These are phyloP conservation scores for Tulasnella sp. DNA, from an alignment of 768 basidiomycete genomes.

Conservation along the genomic window DNA sequence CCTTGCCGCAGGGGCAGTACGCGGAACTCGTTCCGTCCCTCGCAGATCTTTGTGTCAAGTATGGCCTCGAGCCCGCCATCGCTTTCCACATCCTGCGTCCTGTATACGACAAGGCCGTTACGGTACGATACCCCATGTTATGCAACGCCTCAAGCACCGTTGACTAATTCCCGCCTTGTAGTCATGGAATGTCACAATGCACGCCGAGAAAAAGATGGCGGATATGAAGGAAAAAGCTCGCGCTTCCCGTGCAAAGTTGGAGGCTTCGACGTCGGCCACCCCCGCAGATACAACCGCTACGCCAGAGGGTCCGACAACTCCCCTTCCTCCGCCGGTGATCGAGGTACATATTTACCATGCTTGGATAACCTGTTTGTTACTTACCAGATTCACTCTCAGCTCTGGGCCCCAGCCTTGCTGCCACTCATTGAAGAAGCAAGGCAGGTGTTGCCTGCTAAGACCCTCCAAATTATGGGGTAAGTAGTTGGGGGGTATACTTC, in stretches of 20 bases:
- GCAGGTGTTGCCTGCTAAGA: constrained; percentile 56
- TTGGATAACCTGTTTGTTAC: constrained; percentile 24
- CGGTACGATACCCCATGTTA: constrained; percentile 13
- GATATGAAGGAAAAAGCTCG: background rate
- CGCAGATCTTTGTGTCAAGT: constrained; percentile 57
- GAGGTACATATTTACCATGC: constrained; percentile 14
- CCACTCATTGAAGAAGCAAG: constrained; percentile 66
- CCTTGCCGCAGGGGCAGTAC: constrained; percentile 62
- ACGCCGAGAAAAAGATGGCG: background rate
- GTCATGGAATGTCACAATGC: background rate
- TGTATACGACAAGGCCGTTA: background rate
- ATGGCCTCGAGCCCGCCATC: constrained; percentile 72
- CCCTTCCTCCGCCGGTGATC: constrained; percentile 10
- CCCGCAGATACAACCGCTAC: constrained; percentile 23
- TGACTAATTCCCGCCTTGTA: constrained; percentile 26
- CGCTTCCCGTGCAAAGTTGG: background rate
- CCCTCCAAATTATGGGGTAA: constrained; percentile 61
- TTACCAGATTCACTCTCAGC: constrained; percentile 28
- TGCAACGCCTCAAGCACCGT: background rate
- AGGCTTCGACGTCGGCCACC: background rate
- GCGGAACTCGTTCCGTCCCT: constrained; percentile 65
- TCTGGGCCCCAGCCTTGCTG: constrained; percentile 70
- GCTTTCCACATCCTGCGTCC: constrained; percentile 94
- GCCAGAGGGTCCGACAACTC: constrained; percentile 28
- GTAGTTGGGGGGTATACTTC: constrained; percentile 22